Evolutionary conservation across 2,329 filamentous ascomycete genomes (phyloP), one percentile per base, ranked within the genome.

Genomic region (Cordyceps javanica): DNA sequence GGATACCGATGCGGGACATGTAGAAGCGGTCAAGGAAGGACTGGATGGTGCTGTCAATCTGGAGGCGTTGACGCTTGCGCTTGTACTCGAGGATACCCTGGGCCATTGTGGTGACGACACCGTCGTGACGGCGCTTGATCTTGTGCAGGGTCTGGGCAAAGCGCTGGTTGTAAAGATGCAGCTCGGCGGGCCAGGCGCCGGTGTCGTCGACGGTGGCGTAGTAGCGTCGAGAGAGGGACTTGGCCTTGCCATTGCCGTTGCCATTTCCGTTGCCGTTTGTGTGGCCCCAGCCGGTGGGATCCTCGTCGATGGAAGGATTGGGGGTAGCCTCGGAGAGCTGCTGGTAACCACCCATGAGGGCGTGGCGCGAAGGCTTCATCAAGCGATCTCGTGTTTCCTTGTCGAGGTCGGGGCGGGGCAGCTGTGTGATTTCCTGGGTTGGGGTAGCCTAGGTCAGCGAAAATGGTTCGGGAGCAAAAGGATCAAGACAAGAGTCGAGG

Each of bases 61-160:
- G 94, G 88, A 97, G 94, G 55, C 94, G 86, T 80, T 99, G 94
- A 61, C 91, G 85, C 70, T 89, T 93, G 57, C 93, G 90, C 77
- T 99, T 99, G 81, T 96, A 99, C 75, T 99, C 94, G 59, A 97
- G 82, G 64, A 99, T 97, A 60, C 94, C 94, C 74, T 99, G 93
- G 6, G 94, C 94, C 74, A 99, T 94, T 8, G 94, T 99, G 19
- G 94, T 99, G 50, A 99, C 94, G 62, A 99, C 94, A 66, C 93
- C 87, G 73, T 99, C 94, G 75, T 99, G 94, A 68, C 94, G 82
- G 72, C 92, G 81, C 79, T 99, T 99, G 77, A 99, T 97, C 65
- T 88, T 88, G 71, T 97, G 89, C 46, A 99, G 80, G 4, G 90
- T 91, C 72, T 92, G 85, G 49, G 91, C 86, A 68, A 99, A 97